A percentile compares a stretch with the other conserved stretches of the same genome.
phyloP scores from a whole-genome alignment of 2,329 filamentous ascomycete species.

The Colletotrichum cordylinicola region DNA sequence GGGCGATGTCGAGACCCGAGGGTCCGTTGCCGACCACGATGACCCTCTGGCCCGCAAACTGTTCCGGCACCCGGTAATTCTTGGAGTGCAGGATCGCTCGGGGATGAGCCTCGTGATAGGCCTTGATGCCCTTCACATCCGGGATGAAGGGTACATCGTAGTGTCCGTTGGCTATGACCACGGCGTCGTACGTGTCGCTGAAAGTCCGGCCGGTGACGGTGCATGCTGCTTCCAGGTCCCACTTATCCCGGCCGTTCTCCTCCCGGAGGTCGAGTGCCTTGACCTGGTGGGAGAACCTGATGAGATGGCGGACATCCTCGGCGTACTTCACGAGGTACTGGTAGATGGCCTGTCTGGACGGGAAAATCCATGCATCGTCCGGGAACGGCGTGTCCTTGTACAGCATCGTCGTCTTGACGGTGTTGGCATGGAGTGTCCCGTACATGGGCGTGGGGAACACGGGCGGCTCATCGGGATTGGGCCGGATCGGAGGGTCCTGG shows the following conservation, averaged over 20 bases:
- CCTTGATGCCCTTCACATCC: conserved; percentile 60
- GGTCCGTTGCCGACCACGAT: conserved; percentile 85
- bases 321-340: conserved; percentile 78
- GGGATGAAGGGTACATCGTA: conserved; percentile 75
- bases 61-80: conserved; percentile 71
- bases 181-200: conserved; percentile 70
- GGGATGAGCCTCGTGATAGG: conserved; percentile 66
- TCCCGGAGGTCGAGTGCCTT: conserved; percentile 53
- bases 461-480: conserved; percentile 44
- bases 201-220: conserved; percentile 46
- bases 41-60: conserved; percentile 74
- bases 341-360: conserved; percentile 72
- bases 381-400: conserved; percentile 76
- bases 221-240: conserved; percentile 65
- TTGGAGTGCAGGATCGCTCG: conserved; percentile 77
- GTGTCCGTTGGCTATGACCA: conserved; percentile 79
- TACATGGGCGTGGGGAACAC: conserved; percentile 87
- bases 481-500: conserved; percentile 67
- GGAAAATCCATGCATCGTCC: conserved; percentile 72
- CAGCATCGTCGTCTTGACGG: conserved; percentile 80
- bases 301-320: conserved; percentile 67
- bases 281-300: conserved; percentile 76
- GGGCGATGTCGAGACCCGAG: conserved; percentile 82
- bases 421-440: conserved; percentile 83
- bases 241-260: conserved; percentile 49